Base-by-base conservation (phyloP, 23 red algal genomes). In the Pyropia haitanensis region DNA sequence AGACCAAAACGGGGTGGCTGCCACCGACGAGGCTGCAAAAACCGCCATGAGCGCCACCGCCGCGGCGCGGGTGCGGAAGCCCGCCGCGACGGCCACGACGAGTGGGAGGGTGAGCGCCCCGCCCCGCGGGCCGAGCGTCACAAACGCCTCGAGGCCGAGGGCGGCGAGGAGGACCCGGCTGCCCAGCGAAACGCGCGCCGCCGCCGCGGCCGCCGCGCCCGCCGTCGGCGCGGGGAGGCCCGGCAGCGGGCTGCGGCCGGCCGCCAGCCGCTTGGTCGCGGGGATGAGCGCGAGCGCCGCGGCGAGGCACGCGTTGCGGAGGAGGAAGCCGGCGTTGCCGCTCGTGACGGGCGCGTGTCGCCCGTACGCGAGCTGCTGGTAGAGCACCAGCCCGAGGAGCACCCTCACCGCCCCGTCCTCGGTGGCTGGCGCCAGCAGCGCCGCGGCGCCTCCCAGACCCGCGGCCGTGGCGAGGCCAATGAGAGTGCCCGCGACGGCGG, bases 341-440 rank as follows among this genome's bases (percentile, higher is more conserved):
- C 75, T 70, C 15, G 88, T 92, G 34, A 75, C 72, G 7, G 88
- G 88, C 21, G 88, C 81, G 57, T 94, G 66, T 12, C 81, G 60
- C 12, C 88, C 88, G 64, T 94, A 94, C 66, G 84, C 34, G 27
- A 76, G 7, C 51, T 94, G 88, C 49, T 94, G 88, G 17, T 82
- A 74, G 58, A 84, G 32, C 9, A 82, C 65, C 6, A 76, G 70
- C 19, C 29, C 72, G 16, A 94, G 32, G 15, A 94, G 57, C 39
- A 82, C 67, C 53, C 70, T 56, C 27, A 59, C 52, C 25, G 64
- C 61, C 18, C 78, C 66, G 10, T 72, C 30, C 39, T 46, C 39
- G 5, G 10, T 9, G 39, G 39, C 39, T 3, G 39, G 39, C 10
- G 39, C 39, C 39, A 46, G 39, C 39, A 46, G 39, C 39, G 39